Evolutionary conservation across 306 rosid species (phyloP), one percentile per base, ranked within the genome.

Genomic region (Glycine tomentella): DNA sequence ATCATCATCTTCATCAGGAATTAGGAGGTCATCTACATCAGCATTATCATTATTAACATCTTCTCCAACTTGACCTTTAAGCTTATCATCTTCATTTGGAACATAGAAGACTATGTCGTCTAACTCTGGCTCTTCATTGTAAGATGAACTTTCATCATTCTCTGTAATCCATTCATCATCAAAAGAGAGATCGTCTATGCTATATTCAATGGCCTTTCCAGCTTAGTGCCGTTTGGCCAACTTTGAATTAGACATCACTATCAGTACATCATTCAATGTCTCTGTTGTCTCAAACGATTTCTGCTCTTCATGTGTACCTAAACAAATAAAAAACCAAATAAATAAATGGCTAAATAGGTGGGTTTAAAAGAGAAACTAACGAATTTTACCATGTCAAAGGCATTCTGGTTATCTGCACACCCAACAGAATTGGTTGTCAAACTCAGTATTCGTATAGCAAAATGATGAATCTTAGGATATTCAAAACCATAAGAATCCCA

Each of bases 401-500:
- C 40, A 36, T 36, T 36, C 40, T 4, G 40, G 40, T 36, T 36
- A 36, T 36, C 40, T 4, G 0, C 40, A 36, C 40, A 36, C 40
- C 40, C 40, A 36, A 36, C 40, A 36, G 2, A 36, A 36, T 36
- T 36, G 2, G 40, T 36, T 2, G 40, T 36, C 40, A 36, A 36
- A 36, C 40, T 36, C 40, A 36, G 40, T 36, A 36, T 36, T 36
- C 40, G 40, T 36, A 36, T 36, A 36, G 40, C 40, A 36, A 36
- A 8, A 57, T 57, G 64, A 17, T 57, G 36, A 20, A 57, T 36
- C 64, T 57, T 13, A 25, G 64, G 36, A 57, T 14, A 13, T 12
- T 50, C 55, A 50, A 52, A 52, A 52, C 57, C 57, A 52, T 52
- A 52, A 50, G 55, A 50, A 50, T 52, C 57, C 57, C 57, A 52